These are phyloP conservation scores for Solanum rostratum DNA, from an alignment of 257 asterid species.

Conservation along the genomic window DNA sequence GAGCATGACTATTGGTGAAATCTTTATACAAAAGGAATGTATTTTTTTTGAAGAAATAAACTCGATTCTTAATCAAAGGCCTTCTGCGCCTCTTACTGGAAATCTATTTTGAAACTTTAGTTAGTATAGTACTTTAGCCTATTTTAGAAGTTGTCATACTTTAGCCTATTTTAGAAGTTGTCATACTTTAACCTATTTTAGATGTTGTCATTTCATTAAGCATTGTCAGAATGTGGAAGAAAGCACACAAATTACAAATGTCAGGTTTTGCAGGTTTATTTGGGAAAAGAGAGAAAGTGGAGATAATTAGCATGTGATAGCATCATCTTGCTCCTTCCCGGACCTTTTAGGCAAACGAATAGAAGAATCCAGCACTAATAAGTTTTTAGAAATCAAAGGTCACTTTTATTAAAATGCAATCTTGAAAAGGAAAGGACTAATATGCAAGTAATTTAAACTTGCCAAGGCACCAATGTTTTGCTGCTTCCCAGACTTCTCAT, in stretches of 20 bases:
- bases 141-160: not conserved
- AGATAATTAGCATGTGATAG: not conserved
- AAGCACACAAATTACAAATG: not conserved
- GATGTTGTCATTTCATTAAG: not conserved
- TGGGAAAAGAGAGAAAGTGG: not conserved
- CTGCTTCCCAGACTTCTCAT: not conserved
- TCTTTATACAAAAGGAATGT: not conserved
- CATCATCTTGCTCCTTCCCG: not conserved
- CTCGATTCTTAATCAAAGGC: not conserved
- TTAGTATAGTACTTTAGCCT: not conserved
- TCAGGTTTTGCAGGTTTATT: not conserved
- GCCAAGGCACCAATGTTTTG: not conserved
- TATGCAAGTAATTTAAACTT: not conserved
- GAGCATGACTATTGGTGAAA: not conserved
- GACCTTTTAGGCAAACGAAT: not conserved
- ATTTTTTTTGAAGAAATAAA: not conserved
- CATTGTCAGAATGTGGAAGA: not conserved
- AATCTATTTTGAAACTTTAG: not conserved
- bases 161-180: too few relatives aligned
- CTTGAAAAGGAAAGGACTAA: not conserved
- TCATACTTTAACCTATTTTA: too few relatives aligned
- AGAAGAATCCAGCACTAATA: not conserved
- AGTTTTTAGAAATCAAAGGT: not conserved
- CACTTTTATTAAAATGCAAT: not conserved
- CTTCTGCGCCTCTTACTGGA: not conserved